Evolutionary conservation across 352 stramenopile species (phyloP).

Genomic region (Globisporangium middletonii): DNA sequence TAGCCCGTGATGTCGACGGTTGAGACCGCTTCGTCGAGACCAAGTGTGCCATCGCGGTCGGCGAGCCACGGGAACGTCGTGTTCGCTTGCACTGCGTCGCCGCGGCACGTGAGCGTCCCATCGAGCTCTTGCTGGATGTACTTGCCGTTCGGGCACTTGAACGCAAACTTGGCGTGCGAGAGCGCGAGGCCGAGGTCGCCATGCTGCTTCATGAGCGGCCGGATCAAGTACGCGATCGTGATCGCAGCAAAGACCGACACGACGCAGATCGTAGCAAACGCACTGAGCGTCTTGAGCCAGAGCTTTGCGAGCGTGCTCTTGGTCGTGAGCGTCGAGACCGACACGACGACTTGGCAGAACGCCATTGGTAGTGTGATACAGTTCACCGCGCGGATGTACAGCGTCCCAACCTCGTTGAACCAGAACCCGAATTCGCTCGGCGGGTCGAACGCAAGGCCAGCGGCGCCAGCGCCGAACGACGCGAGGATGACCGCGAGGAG

Average conservation of each 20-base stretch:
- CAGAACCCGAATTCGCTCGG: conserved; percentile 35
- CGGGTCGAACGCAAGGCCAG: conserved; percentile 24
- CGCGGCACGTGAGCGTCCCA: conserved; percentile 26
- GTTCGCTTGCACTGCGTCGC: conserved; percentile 20
- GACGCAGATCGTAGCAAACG: conserved; percentile 30
- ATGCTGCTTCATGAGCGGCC: conserved; percentile 27
- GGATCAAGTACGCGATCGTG: conserved; percentile 22
- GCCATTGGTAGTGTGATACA: conserved; percentile 54
- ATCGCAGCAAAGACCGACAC: conserved; percentile 25
- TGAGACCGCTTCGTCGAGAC: conserved; percentile 33
- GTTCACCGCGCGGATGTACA: conserved; percentile 58
- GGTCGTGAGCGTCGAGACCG: conserved; percentile 37
- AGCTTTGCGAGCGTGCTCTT: conserved; percentile 31
- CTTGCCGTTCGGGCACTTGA: conserved; percentile 48
- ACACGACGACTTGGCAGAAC: conserved; percentile 57
- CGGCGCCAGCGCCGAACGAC: conserved; percentile 32
- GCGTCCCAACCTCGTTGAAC: conserved; percentile 38
- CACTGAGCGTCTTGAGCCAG: conserved; percentile 31
- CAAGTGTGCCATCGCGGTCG: conserved; percentile 31
- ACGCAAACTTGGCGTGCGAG: conserved; percentile 38
- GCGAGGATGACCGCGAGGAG: conserved; percentile 30
- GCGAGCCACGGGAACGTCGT: conserved; percentile 55
- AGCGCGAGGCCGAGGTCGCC: conserved; percentile 20
- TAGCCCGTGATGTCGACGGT: conserved; percentile 37
- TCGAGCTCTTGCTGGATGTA: conserved; percentile 30